phyloP scores from a whole-genome alignment of 2,329 filamentous ascomycete genomes.

The Chaetomiaceae sp. region DNA sequence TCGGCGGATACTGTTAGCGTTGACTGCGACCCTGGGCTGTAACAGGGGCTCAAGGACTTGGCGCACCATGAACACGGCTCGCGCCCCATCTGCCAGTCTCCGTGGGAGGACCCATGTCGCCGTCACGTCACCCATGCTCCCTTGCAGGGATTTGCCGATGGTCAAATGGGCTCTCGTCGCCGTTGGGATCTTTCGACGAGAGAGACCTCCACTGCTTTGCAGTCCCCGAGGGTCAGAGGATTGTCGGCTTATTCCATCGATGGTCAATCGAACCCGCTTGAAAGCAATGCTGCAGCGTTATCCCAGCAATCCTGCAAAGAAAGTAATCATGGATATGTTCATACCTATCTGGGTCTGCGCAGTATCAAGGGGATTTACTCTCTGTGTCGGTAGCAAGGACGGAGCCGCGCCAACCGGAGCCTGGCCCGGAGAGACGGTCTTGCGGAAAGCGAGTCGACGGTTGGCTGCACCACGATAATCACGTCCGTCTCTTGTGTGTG shows the following conservation, averaged over 20 bases:
- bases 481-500: constrained; percentile 1
- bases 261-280: background rate
- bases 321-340: no score
- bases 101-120: constrained; percentile 9
- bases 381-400: background rate
- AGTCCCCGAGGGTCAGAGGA: background rate
- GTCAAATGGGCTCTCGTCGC: constrained; percentile 18
- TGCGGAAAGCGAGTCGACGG: constrained; percentile 4
- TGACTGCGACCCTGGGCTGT: constrained; percentile 12
- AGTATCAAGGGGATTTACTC: background rate
- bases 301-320: no score
- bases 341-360: no score
- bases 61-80: constrained; percentile 1
- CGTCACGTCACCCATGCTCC: constrained; percentile 16
- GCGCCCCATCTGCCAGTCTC: background rate
- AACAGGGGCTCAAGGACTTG: constrained; percentile 18
- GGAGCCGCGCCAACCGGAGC: constrained; percentile 1
- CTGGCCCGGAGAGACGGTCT: background rate
- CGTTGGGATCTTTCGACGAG: constrained; percentile 19
- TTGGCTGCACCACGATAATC: constrained; percentile 15
- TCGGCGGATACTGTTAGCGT: constrained; percentile 18
- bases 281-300: background rate
- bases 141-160: constrained; percentile 21
- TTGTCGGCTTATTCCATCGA: background rate
- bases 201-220: background rate